phyloP scores from a whole-genome alignment of 352 stramenopile genomes.

The Globisporangium emineosum region DNA sequence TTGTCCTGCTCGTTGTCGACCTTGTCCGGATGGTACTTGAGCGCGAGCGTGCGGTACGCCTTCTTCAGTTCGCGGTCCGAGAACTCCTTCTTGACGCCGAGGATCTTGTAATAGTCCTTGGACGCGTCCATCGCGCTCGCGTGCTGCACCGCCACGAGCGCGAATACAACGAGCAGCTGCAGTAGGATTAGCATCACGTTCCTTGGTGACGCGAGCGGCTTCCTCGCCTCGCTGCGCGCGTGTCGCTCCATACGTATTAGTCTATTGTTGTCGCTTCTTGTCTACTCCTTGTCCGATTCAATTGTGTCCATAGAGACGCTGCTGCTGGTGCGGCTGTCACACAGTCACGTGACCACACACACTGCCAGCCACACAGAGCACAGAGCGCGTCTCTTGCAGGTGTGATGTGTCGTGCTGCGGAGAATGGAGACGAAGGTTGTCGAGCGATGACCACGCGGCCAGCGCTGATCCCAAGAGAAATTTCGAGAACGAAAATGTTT shows the following conservation, averaged over 20 bases:
- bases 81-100: constrained; percentile 68
- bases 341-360: not conserved
- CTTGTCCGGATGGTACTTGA: constrained; percentile 91
- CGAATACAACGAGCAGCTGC: constrained; percentile 23
- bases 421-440: too few species aligned
- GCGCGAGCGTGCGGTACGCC: constrained; percentile 83
- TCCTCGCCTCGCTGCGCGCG: not conserved
- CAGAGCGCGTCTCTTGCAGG: not conserved
- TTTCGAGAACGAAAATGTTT: constrained; percentile 17
- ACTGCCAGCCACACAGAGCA: not conserved
- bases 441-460: constrained; percentile 5
- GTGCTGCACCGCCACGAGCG: constrained; percentile 16
- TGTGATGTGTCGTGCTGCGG: too few species aligned
- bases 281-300: constrained; percentile 12
- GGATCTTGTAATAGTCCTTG: constrained; percentile 85
- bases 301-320: constrained; percentile 12
- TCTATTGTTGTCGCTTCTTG: constrained; percentile 6
- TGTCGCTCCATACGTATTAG: not conserved
- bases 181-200: constrained; percentile 18
- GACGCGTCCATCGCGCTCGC: constrained; percentile 47
- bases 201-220: constrained; percentile 3
- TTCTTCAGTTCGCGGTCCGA: constrained; percentile 84
- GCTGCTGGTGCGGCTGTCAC: not conserved
- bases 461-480: constrained; percentile 13
- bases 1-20: constrained; percentile 77